Evolutionary conservation across 1,284 basidiomycete species (phyloP), one percentile per base, ranked within the genome.

Genomic region (Prillingera fragicola): DNA sequence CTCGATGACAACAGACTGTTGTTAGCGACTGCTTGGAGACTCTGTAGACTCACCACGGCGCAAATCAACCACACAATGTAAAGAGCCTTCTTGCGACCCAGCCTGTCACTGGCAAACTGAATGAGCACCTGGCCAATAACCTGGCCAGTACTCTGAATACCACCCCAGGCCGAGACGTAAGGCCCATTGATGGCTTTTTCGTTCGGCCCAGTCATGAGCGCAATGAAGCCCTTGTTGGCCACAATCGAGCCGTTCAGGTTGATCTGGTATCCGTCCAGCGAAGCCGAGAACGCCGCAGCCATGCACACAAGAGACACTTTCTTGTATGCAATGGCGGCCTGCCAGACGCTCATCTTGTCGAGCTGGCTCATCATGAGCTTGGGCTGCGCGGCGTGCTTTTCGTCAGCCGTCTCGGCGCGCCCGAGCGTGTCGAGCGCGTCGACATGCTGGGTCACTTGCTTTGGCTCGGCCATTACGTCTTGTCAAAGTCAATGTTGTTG

Each of bases 181-280:
- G 42, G 43, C 4, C 55, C 45, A 10, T 31, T 15, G 13, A 57
- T 43, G 21, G 42, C 40, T 9, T 21, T 34, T 8, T 31, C 35
- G n/a, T 52, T 54, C 8, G 22, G 31, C 10, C 19, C 22, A 9
- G 43, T 33, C 41, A 57, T 55, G 8, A 46, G 43, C 4, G 17
- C 13, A 33, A 63, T 55, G 41, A 63, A 59, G 15, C 59, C 60
- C 19, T 52, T 55, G 47, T 63, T 60, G 35, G 52, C 50, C n/a
- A 60, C 49, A 39, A 59, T 51, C 6, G 40, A 42, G 9, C 57
- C 59, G 18, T 52, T 54, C 21, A 63, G 32, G 31, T 58, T 59
- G 54, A 62, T 55, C 55, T 61, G 38, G 36, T 25, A 38, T 25
- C 36, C 55, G 26, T 57, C 55, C 24, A 54, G 40, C 5, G 31